phyloP scores from a whole-genome alignment of 164 flowering plant species.

The Dillenia turbinata region DNA sequence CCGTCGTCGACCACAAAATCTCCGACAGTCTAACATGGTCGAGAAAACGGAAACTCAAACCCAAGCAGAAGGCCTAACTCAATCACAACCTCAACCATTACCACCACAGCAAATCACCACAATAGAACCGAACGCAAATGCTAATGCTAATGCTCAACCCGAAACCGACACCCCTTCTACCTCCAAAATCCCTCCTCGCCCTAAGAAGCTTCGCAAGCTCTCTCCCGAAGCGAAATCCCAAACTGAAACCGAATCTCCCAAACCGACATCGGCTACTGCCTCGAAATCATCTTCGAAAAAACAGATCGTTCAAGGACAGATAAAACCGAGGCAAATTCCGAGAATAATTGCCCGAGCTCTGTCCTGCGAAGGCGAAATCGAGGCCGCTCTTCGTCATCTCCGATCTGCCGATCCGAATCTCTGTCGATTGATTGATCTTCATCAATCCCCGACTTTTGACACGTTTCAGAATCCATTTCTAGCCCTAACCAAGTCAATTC shows the following conservation, averaged over 20 bases:
- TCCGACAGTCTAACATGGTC: too few relatives aligned
- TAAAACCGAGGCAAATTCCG: conserved; percentile 17
- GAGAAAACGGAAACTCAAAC: conserved; percentile 4
- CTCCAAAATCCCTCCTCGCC: conserved; percentile 75
- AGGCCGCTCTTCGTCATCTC: conserved; percentile 59
- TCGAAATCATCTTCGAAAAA: conserved; percentile 9
- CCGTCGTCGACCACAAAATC: too few relatives aligned
- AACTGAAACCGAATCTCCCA: background rate
- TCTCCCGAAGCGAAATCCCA: conserved; percentile 25
- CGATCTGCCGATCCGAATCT: conserved; percentile 60
- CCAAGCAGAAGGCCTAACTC: conserved; percentile 14
- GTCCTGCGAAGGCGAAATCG: conserved; percentile 61
- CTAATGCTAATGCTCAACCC: conserved; percentile 17
- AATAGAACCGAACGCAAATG: conserved; percentile 9
- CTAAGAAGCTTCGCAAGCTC: conserved; percentile 68
- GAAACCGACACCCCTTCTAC: conserved; percentile 27
- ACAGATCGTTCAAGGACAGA: conserved; percentile 4
- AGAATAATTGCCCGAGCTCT: conserved; percentile 33
- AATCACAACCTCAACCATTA: conserved; percentile 11
- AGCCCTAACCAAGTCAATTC: conserved; percentile 73
- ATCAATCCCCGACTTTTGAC: conserved; percentile 68
- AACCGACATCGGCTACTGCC: conserved; percentile 3
- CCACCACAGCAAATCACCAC: conserved; percentile 10
- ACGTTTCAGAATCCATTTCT: conserved; percentile 67
- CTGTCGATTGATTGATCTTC: conserved; percentile 50